These are phyloP conservation scores for Ogataea siamensis DNA, from an alignment of 805 yeast genomes.

Conservation along the genomic window DNA sequence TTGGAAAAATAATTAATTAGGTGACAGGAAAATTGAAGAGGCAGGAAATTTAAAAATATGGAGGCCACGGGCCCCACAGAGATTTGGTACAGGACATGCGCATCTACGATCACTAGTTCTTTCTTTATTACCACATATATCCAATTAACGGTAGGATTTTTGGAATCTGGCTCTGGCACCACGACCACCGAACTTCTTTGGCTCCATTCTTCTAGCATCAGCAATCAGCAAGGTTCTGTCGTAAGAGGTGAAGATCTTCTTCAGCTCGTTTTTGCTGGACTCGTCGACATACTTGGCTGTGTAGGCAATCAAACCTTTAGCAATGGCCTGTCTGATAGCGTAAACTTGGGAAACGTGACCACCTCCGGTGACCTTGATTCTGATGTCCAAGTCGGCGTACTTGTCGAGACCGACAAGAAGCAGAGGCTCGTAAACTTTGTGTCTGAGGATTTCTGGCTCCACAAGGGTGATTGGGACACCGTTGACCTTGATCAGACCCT, in stretches of 20 bases:
- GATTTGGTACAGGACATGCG: background rate
- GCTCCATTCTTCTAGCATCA: constrained; percentile 99
- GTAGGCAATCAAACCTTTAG: constrained; percentile 99
- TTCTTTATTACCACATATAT: constrained; percentile 12
- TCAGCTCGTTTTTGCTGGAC: constrained; percentile 98
- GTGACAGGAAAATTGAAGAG: constrained; percentile 5
- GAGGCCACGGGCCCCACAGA: background rate
- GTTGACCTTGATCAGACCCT: constrained; percentile 98
- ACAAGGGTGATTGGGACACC: constrained; percentile 99
- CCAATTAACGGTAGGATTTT: constrained; percentile 96
- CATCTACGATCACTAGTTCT: constrained; percentile 6
- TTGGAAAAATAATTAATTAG: constrained; percentile 5
- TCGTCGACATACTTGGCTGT: constrained; percentile 99
- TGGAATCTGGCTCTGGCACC: constrained; percentile 99
- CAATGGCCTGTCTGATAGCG: constrained; percentile 99
- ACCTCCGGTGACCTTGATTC: constrained; percentile 99
- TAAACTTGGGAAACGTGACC: constrained; percentile 99
- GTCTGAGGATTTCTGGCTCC: constrained; percentile 98
- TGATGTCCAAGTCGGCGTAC: constrained; percentile 96
- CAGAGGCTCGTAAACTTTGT: constrained; percentile 99
- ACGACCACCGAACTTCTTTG: constrained; percentile 99
- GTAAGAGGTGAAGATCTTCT: constrained; percentile 95
- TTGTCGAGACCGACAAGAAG: constrained; percentile 98
- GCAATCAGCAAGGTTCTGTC: constrained; percentile 99
- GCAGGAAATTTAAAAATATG: background rate